Conservation (phyloP, 805 yeast species). For the Pichia gijzeniarum region DNA sequence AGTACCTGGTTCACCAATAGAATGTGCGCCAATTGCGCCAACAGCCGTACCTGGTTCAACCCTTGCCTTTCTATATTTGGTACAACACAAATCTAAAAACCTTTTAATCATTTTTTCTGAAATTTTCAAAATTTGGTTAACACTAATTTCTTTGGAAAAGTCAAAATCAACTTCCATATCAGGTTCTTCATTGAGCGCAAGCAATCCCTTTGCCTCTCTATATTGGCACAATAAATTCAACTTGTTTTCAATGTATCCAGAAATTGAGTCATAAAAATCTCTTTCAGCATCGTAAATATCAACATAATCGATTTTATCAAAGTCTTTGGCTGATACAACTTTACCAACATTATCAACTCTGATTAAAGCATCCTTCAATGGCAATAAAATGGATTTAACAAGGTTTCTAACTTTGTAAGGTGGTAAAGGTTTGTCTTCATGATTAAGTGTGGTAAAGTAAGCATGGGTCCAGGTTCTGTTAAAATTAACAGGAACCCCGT, state of each 20-base stretch:
- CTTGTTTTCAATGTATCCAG: constrained; percentile 54
- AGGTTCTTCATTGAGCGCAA: constrained; percentile 34
- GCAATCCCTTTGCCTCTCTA: constrained; percentile 47
- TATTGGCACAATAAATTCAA: constrained; percentile 49
- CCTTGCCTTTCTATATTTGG: constrained; percentile 79
- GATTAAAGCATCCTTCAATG: constrained; percentile 52
- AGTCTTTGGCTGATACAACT: constrained; percentile 37
- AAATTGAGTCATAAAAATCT: constrained; percentile 69
- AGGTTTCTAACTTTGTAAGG: constrained; percentile 64
- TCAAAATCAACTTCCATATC: constrained; percentile 25
- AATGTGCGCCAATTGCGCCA: constrained; percentile 98
- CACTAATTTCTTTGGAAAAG: constrained; percentile 35
- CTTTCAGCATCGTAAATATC: constrained; percentile 88
- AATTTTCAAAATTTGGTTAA: constrained; percentile 62
- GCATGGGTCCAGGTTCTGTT: constrained; percentile 94
- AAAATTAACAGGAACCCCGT: constrained; percentile 93
- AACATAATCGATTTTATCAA: constrained; percentile 52
- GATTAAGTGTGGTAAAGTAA: constrained; percentile 58
- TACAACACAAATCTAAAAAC: constrained; percentile 70
- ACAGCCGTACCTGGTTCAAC: constrained; percentile 99
- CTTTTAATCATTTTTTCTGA: constrained; percentile 51
- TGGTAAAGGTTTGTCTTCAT: constrained; percentile 46
- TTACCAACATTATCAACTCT: constrained; percentile 73
- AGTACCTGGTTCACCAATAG: constrained; percentile 99
- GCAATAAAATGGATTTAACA: constrained; percentile 50